Percentiles rank a stretch among this genome's conserved stretches.
phyloP scores from a whole-genome alignment of 345 rosid genomes.

The Ceriops decandra region DNA sequence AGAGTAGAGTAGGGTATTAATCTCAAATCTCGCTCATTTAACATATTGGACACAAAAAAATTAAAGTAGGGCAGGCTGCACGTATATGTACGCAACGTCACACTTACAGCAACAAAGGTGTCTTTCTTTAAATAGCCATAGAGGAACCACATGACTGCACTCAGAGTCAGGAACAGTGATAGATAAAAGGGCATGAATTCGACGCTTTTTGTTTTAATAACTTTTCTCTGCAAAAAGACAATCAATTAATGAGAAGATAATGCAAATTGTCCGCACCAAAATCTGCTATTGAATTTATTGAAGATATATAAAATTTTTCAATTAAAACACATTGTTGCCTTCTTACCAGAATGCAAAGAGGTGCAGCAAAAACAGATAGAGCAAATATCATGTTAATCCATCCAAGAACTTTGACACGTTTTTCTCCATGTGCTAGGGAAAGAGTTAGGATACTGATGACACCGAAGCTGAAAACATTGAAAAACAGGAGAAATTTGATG shows the following conservation, averaged over 20 bases:
- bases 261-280: no score
- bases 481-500: conserved; percentile 39
- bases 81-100: neutral
- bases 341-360: conserved; percentile 74
- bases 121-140: conserved; percentile 37
- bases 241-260: neutral
- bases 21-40: no score
- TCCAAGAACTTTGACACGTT: conserved; percentile 57
- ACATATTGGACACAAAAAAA: no score
- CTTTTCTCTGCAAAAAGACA: conserved; percentile 58
- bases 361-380: conserved; percentile 71
- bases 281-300: no score
- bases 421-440: conserved; percentile 37
- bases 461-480: conserved; percentile 66
- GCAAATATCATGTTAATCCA: conserved; percentile 78
- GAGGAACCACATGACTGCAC: conserved; percentile 54
- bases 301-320: neutral
- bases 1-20: neutral
- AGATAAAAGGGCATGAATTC: conserved; percentile 65
- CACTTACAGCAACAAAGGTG: conserved; percentile 21
- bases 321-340: neutral
- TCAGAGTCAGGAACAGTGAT: conserved; percentile 48
- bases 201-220: conserved; percentile 66
- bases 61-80: neutral
- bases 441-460: conserved; percentile 36